Conservation (phyloP, 768 basidiomycete species). For the Kwoniella bestiolae region DNA sequence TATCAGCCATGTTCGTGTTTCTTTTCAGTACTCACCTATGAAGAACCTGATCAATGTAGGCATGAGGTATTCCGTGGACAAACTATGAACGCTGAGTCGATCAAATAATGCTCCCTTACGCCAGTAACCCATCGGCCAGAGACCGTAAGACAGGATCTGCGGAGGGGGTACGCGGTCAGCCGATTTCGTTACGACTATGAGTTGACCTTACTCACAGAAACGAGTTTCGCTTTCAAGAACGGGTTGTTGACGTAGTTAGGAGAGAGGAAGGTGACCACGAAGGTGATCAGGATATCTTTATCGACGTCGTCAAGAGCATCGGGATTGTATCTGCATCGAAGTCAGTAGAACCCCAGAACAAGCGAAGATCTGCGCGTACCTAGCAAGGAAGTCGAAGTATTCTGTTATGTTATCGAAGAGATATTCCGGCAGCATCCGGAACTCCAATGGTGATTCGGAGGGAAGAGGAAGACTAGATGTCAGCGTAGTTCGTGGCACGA, state of each 20-base stretch:
- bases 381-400: constrained; percentile 79
- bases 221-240: constrained; percentile 93
- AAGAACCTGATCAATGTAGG: constrained; percentile 91
- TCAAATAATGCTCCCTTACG: constrained; percentile 68
- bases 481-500: constrained; percentile 1
- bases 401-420: constrained; percentile 92
- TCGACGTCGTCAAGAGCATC: constrained; percentile 82
- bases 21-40: constrained; percentile 69
- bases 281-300: constrained; percentile 82
- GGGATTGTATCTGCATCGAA: constrained; percentile 60
- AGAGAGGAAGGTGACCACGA: constrained; percentile 87
- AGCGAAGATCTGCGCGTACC: constrained; percentile 61
- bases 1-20: constrained; percentile 8
- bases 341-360: not conserved
- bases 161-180: not conserved
- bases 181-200: not conserved
- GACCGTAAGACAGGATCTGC: constrained; percentile 53
- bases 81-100: constrained; percentile 77
- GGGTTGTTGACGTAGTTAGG: constrained; percentile 99
- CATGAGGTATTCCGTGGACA: constrained; percentile 87
- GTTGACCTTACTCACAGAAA: constrained; percentile 67
- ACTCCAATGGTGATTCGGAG: constrained; percentile 77
- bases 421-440: constrained; percentile 90
- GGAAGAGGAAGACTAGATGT: constrained; percentile 76
- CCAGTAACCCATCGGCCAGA: constrained; percentile 53